These are phyloP conservation scores for Entomortierella beljakovae DNA, from an alignment of 192 early-diverging fungal genomes.

Conservation along the genomic window DNA sequence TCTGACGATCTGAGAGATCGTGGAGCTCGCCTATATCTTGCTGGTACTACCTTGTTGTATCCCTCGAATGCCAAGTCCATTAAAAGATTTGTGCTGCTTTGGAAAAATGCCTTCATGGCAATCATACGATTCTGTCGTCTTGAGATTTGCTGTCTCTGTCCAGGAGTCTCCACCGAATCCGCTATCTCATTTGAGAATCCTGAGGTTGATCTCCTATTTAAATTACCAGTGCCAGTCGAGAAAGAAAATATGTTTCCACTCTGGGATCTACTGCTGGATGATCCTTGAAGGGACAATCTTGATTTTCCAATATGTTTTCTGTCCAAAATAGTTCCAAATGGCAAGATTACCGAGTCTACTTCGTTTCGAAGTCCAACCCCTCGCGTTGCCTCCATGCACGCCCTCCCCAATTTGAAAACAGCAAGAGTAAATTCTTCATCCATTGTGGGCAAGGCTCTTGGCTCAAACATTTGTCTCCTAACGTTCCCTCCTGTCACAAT, in stretches of 20 bases:
- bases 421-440: constrained; percentile 60
- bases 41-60: constrained; percentile 37
- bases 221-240: neutral
- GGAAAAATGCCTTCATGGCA: constrained; percentile 42
- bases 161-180: constrained; percentile 32
- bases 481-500: constrained; percentile 58
- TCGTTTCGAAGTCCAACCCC: constrained; percentile 59
- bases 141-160: constrained; percentile 29
- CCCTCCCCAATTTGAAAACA: constrained; percentile 59
- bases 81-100: constrained; percentile 25
- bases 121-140: constrained; percentile 26
- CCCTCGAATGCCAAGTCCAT: constrained; percentile 4
- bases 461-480: constrained; percentile 59
- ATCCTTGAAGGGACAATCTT: neutral
- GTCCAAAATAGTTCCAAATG: constrained; percentile 57
- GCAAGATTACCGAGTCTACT: constrained; percentile 51
- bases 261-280: neutral
- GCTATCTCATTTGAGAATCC: constrained; percentile 45
- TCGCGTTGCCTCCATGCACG: constrained; percentile 59
- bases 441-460: constrained; percentile 45
- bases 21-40: constrained; percentile 12
- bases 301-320: constrained; percentile 9
- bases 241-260: constrained; percentile 8
- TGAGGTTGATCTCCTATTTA: neutral
- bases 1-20: neutral